Conservation (phyloP, 805 yeast genomes). For the Myxozyma mucilagina region DNA sequence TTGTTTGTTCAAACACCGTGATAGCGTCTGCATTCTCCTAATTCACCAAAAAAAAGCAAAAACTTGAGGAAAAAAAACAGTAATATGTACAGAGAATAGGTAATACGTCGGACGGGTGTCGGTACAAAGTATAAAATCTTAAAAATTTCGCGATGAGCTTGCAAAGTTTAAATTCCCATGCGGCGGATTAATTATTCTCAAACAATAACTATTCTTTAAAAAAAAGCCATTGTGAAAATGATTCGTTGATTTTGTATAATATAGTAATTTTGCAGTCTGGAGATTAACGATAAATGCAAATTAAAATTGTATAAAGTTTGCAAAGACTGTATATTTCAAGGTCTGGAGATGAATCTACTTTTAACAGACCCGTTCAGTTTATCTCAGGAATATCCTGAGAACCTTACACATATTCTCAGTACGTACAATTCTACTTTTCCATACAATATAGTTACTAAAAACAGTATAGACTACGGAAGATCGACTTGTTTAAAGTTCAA, state of each 20-base stretch:
- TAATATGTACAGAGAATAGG: too few species aligned
- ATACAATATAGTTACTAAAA: background rate
- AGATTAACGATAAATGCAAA: background rate
- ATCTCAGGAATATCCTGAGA: slow-evolving; percentile 88
- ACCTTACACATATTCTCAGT: slow-evolving; percentile 64
- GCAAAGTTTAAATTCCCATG: background rate
- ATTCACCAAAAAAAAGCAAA: too few species aligned
- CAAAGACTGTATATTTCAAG: background rate
- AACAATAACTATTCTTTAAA: background rate
- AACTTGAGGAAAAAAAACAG: too few species aligned
- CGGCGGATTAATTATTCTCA: background rate
- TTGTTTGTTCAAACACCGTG: background rate
- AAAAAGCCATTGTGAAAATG: background rate
- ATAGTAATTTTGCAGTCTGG: background rate
- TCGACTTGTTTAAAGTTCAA: slow-evolving; percentile 70
- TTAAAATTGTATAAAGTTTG: background rate
- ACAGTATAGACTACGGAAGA: slow-evolving; percentile 42
- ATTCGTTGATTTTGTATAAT: background rate
- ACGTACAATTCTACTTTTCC: background rate
- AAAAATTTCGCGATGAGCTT: background rate
- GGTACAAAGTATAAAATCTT: background rate
- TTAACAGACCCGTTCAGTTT: slow-evolving; percentile 88
- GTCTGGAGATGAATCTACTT: slow-evolving; percentile 63
- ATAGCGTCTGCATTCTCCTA: too few species aligned
- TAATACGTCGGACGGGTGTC: too few species aligned